Conservation (phyloP, 2,329 filamentous ascomycete genomes). For the Fusarium sp. region DNA sequence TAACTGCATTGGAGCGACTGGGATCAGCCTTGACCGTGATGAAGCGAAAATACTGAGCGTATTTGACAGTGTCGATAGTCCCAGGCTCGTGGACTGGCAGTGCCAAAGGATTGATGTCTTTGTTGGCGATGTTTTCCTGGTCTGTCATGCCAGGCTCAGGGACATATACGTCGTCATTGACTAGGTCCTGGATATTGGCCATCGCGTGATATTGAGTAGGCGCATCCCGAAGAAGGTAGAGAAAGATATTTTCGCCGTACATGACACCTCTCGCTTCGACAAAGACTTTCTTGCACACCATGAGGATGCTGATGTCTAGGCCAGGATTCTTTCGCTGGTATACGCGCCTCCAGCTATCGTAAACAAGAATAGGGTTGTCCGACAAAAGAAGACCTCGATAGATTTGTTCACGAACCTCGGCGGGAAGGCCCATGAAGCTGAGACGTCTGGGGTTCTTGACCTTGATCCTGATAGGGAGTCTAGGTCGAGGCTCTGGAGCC, state of each 20-base stretch:
- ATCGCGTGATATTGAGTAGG: slow-evolving; percentile 15
- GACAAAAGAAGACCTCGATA: slow-evolving; percentile 46
- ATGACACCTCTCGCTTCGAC: slow-evolving; percentile 52
- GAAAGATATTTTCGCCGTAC: slow-evolving; percentile 58
- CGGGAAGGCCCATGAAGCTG: slow-evolving; percentile 35
- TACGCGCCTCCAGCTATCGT: slow-evolving; percentile 46
- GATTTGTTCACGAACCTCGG: slow-evolving; percentile 44
- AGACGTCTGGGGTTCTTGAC: not conserved
- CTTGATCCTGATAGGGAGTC: not conserved
- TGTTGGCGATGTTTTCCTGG: not conserved
- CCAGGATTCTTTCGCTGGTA: slow-evolving; percentile 41
- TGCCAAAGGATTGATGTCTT: not conserved
- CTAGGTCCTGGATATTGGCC: slow-evolving; percentile 21
- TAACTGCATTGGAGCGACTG: slow-evolving; percentile 45
- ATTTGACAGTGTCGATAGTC: slow-evolving; percentile 46
- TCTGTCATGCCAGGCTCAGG: not conserved
- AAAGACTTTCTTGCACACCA: slow-evolving; percentile 45
- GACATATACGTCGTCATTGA: slow-evolving; percentile 23
- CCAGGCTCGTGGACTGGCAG: slow-evolving; percentile 16
- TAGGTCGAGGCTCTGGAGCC: not conserved
- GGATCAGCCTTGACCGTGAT: slow-evolving; percentile 54
- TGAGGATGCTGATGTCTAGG: slow-evolving; percentile 50
- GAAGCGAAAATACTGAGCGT: slow-evolving; percentile 51
- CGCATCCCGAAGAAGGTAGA: slow-evolving; percentile 55
- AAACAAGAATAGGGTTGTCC: slow-evolving; percentile 44